A percentile compares a stretch with the other conserved stretches of the same genome.
Evolutionary conservation across 768 basidiomycete genomes (phyloP).

Genomic region (Tulasnella sp.): DNA sequence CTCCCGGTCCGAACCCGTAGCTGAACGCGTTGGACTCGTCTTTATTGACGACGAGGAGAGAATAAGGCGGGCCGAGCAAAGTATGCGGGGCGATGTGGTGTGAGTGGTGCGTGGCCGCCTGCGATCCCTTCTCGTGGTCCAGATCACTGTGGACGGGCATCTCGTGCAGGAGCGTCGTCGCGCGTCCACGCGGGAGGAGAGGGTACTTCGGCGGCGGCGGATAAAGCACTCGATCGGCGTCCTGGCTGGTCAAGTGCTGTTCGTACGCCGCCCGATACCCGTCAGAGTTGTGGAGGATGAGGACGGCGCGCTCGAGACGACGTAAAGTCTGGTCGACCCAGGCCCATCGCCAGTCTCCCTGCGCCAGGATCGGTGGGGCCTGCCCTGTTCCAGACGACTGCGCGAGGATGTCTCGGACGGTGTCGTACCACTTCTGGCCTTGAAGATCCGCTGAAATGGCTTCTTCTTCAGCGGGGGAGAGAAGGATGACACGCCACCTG

Average conservation of each 20-base stretch:
- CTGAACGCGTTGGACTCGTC: constrained; percentile 88
- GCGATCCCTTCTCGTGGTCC: constrained; percentile 16
- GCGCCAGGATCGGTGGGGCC: constrained; percentile 49
- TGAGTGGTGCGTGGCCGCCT: constrained; percentile 34
- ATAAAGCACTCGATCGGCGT: constrained; percentile 33
- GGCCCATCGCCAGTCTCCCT: constrained; percentile 75
- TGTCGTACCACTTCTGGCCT: constrained; percentile 77
- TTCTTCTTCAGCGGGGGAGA: constrained; percentile 90
- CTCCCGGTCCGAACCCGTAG: constrained; percentile 88
- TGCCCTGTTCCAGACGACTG: constrained; percentile 33
- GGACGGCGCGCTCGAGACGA: constrained; percentile 58
- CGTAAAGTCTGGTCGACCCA: constrained; percentile 81
- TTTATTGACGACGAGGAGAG: constrained; percentile 78
- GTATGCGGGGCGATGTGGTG: constrained; percentile 29
- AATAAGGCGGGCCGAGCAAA: constrained; percentile 77
- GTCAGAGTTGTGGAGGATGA: constrained; percentile 15
- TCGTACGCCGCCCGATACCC: constrained; percentile 47
- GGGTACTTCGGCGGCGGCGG: constrained; percentile 79
- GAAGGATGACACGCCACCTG: constrained; percentile 77
- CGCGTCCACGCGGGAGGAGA: constrained; percentile 72
- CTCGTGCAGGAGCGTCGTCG: constrained; percentile 50
- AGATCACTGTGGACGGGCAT: constrained; percentile 22
- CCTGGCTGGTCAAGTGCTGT: constrained; percentile 34
- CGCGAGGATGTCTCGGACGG: constrained; percentile 68
- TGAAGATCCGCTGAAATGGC: constrained; percentile 71